Evolutionary conservation across 768 basidiomycete species (phyloP).

Genomic region (Leccinum subgranulosum): DNA sequence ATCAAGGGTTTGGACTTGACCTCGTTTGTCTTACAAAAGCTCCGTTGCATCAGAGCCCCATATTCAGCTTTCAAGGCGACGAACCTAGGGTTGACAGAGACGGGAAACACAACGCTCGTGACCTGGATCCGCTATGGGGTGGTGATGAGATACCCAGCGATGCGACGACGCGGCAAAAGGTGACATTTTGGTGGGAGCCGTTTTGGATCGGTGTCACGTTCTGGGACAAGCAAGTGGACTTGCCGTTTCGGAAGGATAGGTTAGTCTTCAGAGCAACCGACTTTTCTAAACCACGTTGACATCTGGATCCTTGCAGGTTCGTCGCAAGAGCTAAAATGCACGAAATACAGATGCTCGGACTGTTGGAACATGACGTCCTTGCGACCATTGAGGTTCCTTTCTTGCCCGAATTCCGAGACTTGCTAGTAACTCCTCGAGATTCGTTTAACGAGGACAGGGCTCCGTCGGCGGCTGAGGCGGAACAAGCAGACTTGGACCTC

Average conservation of each 20-base stretch:
- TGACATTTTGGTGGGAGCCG: slow-evolving; percentile 85
- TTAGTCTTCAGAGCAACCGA: slow-evolving; percentile 25
- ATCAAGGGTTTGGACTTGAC: slow-evolving; percentile 89
- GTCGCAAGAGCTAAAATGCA: slow-evolving; percentile 96
- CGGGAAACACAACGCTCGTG: slow-evolving; percentile 43
- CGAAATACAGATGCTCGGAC: slow-evolving; percentile 91
- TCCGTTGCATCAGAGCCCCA: slow-evolving; percentile 88
- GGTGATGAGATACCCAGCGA: slow-evolving; percentile 49
- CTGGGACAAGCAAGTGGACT: slow-evolving; percentile 86
- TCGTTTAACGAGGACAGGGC: slow-evolving; percentile 32
- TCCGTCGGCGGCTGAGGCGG: slow-evolving; percentile 55
- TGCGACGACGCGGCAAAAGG: slow-evolving; percentile 39
- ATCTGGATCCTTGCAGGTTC: slow-evolving; percentile 53
- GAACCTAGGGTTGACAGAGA: slow-evolving; percentile 56
- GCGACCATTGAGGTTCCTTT: slow-evolving; percentile 87
- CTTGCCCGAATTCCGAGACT: slow-evolving; percentile 45
- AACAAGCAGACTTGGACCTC: slow-evolving; percentile 69
- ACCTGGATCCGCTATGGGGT: slow-evolving; percentile 74
- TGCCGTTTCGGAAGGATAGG: slow-evolving; percentile 80
- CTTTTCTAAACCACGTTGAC: neutral
- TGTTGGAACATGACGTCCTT: slow-evolving; percentile 87
- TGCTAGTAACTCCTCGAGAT: slow-evolving; percentile 32
- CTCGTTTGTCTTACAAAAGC: slow-evolving; percentile 87
- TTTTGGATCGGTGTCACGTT: slow-evolving; percentile 82
- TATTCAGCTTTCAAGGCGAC: slow-evolving; percentile 81